Evolutionary conservation across 1,284 basidiomycete species (phyloP), one percentile per base, ranked within the genome.

Genomic region (Entoloma clypeatum): DNA sequence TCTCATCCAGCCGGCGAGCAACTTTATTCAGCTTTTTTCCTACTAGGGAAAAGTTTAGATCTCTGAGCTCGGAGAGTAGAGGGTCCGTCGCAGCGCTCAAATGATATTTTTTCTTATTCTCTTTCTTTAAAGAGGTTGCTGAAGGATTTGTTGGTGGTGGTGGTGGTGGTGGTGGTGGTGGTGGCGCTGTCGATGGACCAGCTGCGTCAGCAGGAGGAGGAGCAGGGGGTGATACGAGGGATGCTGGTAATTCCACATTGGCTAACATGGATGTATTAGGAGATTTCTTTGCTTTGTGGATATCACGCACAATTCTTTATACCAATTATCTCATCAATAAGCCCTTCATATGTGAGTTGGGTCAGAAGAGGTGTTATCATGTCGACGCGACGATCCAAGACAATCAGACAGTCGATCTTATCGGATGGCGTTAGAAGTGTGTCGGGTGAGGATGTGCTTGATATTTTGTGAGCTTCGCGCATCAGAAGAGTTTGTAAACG

Each of bases 311-410:
- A 86, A 54, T 96, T 92, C 62, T 78, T 86, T 49, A 99, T 86
- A 1, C 91, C 91, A 32, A 97, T 71, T 29, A 92, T 70, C 60
- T 99, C 96, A 56, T 99, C 95, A n/a, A 98, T 74, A 30, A 99
- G 81, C 11, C 96, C 96, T 60, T 97, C 86, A 56, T 98, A 99
- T 0, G 96, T 99, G 41, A 99, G 70, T 58, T 99, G 95, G 1
- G 95, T 99, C 33, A 95, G 81, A 40, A 99, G 73, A 1, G 95
- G 93, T 0, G 95, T 97, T 39, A 96, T 83, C 82, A 97, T 88
- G 60, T 99, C 96, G n/a, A 90, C 82, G 30, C 83, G 78, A 37
- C 96, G 79, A 61, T 99, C 96, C 42, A 99, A 57, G 29, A 99
- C 76, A 51, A 99, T 82, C 43, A 99, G 67, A 14, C 82, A 85